Evolutionary conservation across 805 yeast species (phyloP), one percentile per base, ranked within the genome.

Genomic region (Candida tibetensis): DNA sequence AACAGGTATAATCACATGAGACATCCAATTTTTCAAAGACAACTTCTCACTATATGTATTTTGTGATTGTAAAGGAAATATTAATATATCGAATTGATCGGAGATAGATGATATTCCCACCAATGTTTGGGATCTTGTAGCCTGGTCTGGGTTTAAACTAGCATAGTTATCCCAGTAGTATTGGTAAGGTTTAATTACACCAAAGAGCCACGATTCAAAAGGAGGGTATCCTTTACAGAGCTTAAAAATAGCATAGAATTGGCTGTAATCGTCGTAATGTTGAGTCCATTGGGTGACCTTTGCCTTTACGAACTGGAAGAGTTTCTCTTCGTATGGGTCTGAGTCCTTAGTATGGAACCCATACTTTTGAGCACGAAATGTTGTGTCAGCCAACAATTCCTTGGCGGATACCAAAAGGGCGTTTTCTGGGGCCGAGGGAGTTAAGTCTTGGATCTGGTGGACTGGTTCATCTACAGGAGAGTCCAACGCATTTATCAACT

Each of bases 271-370:
- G 16, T 40, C 46, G 16, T 32, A 35, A 32, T 53, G 60, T 5
- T 26, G 40, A 2, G 63, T n/a, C 3, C 26, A 19, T 3, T 30
- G 26, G 12, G 34, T 17, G 3, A 27, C 32, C 9, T 26, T 33
- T 10, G 41, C 44, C 3, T 30, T 22, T n/a, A 41, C 23, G 9
- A 41, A 41, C 19, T 31, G 21, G 17, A 41, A 41, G 3, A 18
- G 9, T 12, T 19, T 13, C 14, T 19, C 28, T 13, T 32, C 27
- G 12, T 26, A 33, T 10, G 10, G 25, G 15, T 13, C 17, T 3
- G 25, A 16, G 13, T 22, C 25, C 6, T 19, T 46, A 79, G 81
- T 5, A 80, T 79, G 17, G 57, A 55, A 38, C 42, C 35, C 34
- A 15, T 26, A 25, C 28, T 36, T 12, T 10, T 16, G 21, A 15